phyloP scores from a whole-genome alignment of 371 early-diverging fungal species.

The Dinochytrium kinnereticum region DNA sequence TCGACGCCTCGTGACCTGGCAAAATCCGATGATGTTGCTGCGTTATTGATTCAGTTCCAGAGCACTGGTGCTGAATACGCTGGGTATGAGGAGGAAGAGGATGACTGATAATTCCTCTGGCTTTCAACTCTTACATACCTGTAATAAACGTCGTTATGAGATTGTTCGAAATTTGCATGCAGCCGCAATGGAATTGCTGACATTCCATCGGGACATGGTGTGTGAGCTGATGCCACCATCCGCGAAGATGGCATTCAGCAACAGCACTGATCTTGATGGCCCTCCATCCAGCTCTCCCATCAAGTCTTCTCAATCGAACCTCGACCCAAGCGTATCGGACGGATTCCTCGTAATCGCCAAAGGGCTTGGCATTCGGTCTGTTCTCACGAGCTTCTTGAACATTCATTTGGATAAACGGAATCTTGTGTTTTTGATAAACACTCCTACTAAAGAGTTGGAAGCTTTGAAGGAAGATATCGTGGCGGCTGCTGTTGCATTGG shows the following conservation, averaged over 20 bases:
- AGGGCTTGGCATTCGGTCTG: conserved; percentile 77
- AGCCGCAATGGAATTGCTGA: conserved; percentile 8
- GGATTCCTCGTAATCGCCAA: conserved; percentile 80
- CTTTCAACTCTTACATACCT: not conserved
- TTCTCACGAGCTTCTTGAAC: conserved; percentile 68
- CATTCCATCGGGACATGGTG: conserved; percentile 27
- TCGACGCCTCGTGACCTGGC: conserved; percentile 43
- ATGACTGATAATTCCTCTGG: conserved; percentile 19
- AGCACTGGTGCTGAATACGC: conserved; percentile 21
- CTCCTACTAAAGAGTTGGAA: conserved; percentile 67
- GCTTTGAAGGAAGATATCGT: conserved; percentile 63
- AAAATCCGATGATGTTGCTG: conserved; percentile 50
- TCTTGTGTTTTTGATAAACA: conserved; percentile 84
- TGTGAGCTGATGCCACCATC: conserved; percentile 19
- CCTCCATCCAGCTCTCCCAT: not conserved
- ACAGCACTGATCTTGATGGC: not conserved
- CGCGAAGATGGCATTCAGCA: not conserved
- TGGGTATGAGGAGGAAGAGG: conserved; percentile 41
- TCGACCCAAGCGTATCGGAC: conserved; percentile 48
- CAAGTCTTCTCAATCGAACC: not conserved
- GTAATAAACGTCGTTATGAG: not conserved
- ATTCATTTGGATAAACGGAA: conserved; percentile 69
- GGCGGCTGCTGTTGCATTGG: conserved; percentile 17
- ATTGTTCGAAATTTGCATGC: not conserved
- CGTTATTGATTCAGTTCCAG: conserved; percentile 43